Evolutionary conservation across 2,329 filamentous ascomycete species (phyloP).

Genomic region (Pyricularia grisea): DNA sequence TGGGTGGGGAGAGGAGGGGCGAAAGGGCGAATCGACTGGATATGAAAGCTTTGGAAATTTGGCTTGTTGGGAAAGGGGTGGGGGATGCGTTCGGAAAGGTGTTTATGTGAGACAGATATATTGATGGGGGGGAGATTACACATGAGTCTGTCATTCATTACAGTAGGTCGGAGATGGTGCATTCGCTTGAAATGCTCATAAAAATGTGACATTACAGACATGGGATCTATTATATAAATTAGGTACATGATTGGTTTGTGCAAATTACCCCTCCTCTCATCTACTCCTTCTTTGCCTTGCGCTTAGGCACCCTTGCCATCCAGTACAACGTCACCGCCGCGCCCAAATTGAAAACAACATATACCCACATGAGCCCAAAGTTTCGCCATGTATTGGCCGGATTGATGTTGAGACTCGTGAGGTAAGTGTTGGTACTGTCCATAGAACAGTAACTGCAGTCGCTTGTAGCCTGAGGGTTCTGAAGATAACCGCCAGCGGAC

Average conservation of each 20-base stretch:
- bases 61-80: neutral
- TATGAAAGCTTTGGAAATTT: neutral
- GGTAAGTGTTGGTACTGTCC: constrained; percentile 39
- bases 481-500: constrained; percentile 41
- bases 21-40: neutral
- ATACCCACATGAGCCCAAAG: constrained; percentile 49
- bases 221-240: too few relatives aligned
- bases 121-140: too few relatives aligned
- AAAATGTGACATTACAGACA: neutral
- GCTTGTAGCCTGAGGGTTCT: constrained; percentile 33
- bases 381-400: constrained; percentile 59
- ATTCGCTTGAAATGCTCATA: too few relatives aligned
- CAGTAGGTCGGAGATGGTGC: too few relatives aligned
- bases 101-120: neutral
- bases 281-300: constrained; percentile 12
- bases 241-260: neutral
- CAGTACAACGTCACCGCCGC: constrained; percentile 28
- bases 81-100: neutral
- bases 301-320: constrained; percentile 14
- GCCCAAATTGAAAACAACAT: constrained; percentile 41
- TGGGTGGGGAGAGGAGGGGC: neutral
- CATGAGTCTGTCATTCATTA: too few relatives aligned
- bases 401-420: constrained; percentile 35
- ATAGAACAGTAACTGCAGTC: constrained; percentile 48
- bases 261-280: neutral